phyloP scores from a whole-genome alignment of 805 yeast species.

The Cyberlindnera amylophila region DNA sequence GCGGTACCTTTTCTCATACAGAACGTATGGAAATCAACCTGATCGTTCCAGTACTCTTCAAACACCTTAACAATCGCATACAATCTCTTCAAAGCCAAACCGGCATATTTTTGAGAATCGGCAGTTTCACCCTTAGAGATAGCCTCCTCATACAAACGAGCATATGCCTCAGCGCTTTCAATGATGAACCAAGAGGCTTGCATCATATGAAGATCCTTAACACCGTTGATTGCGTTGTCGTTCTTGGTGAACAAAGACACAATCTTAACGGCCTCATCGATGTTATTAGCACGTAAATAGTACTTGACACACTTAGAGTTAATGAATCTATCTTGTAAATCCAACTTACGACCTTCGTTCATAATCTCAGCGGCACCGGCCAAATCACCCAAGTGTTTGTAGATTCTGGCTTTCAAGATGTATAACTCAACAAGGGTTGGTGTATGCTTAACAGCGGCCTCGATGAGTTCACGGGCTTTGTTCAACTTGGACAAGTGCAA shows the following conservation, averaged over 20 bases:
- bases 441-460: constrained; percentile 62
- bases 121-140: constrained; percentile 35
- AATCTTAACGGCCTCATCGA: constrained; percentile 69
- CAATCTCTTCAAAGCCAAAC: constrained; percentile 79
- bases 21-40: constrained; percentile 91
- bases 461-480: constrained; percentile 54
- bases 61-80: constrained; percentile 62
- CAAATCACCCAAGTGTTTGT: constrained; percentile 65
- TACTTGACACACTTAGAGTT: constrained; percentile 87
- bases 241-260: constrained; percentile 83
- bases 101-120: constrained; percentile 46
- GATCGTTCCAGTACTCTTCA: constrained; percentile 73
- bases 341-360: constrained; percentile 69
- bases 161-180: constrained; percentile 82
- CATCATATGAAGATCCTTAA: constrained; percentile 80
- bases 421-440: constrained; percentile 85
- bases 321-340: constrained; percentile 86
- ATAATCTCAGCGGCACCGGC: constrained; percentile 60
- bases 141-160: constrained; percentile 50
- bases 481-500: constrained; percentile 50
- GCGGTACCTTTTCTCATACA: constrained; percentile 90
- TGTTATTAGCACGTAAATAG: constrained; percentile 66
- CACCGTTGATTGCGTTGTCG: constrained; percentile 77
- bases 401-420: constrained; percentile 74
- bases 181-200: constrained; percentile 88